A percentile compares a stretch with the other conserved stretches of the same genome.
These are phyloP conservation scores for Lizonia empirigonia DNA, from an alignment of 2,329 filamentous ascomycete species.

Conservation along the genomic window DNA sequence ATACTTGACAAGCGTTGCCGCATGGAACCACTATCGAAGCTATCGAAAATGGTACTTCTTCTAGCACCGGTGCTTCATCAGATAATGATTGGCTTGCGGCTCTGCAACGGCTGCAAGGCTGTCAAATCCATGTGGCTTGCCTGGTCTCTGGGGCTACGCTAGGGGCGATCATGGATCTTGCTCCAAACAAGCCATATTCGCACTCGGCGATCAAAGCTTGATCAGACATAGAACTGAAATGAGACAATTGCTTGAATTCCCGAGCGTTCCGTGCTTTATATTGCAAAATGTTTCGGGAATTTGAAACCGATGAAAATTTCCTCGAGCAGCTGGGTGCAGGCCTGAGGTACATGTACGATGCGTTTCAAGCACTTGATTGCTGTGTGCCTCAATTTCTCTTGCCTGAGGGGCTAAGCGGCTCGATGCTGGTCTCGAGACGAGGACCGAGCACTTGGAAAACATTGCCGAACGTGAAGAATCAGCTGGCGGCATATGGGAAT, in stretches of 20 bases:
- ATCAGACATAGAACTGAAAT: neutral
- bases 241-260: neutral
- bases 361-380: neutral
- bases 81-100: neutral
- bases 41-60: slow-evolving; percentile 1
- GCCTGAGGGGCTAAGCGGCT: neutral
- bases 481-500: neutral
- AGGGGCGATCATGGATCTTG: neutral
- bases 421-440: neutral
- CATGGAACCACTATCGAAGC: neutral
- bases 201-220: neutral
- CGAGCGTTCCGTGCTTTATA: neutral
- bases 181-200: neutral
- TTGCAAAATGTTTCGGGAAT: neutral
- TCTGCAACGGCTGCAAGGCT: slow-evolving; percentile 3
- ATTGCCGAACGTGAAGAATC: neutral
- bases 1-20: neutral
- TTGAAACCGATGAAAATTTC: neutral
- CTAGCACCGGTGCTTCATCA: neutral
- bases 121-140: neutral
- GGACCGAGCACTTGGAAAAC: neutral
- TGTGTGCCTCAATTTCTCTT: neutral
- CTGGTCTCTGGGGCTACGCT: neutral
- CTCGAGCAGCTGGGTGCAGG: neutral
- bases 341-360: neutral